These are phyloP conservation scores for Podosphaera xanthii DNA, from an alignment of 2,329 filamentous ascomycete species.

Conservation along the genomic window DNA sequence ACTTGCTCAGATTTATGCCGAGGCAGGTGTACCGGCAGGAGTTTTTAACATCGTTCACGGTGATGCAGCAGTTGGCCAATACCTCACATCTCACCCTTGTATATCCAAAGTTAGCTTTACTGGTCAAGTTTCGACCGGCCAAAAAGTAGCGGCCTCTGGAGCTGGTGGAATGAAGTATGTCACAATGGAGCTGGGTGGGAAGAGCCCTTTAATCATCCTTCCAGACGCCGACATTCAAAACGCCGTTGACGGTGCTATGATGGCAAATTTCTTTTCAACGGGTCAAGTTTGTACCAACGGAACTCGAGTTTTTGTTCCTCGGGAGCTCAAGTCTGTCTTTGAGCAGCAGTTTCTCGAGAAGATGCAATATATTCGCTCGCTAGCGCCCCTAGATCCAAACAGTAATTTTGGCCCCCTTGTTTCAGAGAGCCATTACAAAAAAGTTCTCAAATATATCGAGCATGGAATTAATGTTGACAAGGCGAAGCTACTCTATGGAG, in stretches of 20 bases:
- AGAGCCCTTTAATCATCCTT: constrained; percentile 59
- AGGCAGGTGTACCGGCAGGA: constrained; percentile 58
- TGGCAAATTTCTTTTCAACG: constrained; percentile 81
- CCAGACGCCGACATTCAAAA: constrained; percentile 56
- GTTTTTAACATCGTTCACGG: constrained; percentile 80
- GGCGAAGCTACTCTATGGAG: constrained; percentile 53
- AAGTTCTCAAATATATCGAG: constrained; percentile 54
- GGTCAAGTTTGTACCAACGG: constrained; percentile 89
- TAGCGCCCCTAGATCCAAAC: constrained; percentile 43
- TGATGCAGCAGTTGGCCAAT: constrained; percentile 52
- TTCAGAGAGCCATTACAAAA: constrained; percentile 49
- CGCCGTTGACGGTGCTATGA: constrained; percentile 78
- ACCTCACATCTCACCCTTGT: constrained; percentile 45
- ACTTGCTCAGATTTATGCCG: constrained; percentile 52
- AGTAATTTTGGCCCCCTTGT: constrained; percentile 77
- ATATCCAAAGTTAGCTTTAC: constrained; percentile 82
- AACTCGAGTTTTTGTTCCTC: constrained; percentile 64
- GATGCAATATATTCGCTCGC: constrained; percentile 45
- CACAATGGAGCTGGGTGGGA: constrained; percentile 80
- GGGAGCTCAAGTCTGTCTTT: constrained; percentile 39
- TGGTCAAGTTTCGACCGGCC: constrained; percentile 62
- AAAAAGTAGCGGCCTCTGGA: constrained; percentile 57
- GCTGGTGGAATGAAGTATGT: constrained; percentile 69
- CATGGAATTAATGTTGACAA: constrained; percentile 52
- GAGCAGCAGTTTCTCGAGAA: constrained; percentile 47